Base-by-base conservation (phyloP, 805 yeast species). In the Kazachstania africana region DNA sequence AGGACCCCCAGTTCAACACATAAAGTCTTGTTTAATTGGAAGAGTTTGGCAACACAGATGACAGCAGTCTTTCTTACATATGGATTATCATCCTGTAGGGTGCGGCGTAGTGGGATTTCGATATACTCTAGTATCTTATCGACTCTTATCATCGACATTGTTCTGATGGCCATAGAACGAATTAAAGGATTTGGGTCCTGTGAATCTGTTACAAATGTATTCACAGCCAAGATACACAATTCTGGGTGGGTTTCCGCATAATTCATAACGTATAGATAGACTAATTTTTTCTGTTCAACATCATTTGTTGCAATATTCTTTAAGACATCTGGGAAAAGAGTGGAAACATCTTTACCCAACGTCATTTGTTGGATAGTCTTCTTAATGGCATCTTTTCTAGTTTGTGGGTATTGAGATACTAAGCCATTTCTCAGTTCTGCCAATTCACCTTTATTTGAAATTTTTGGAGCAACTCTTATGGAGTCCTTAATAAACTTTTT, bases 361-460 rank as follows among this genome's bases (percentile, higher is more conserved):
- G 98, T 91, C 99, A 91, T 91, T 37, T 95, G 97, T 36, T 91
- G 93, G 50, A 91, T 91, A 14, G 93, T 95, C 37, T 95, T 71
- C 59, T 88, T 94, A 44, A 91, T 91, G 12, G 98, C 94, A 55
- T 91, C 98, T 54, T 91, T 91, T 37, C 95, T 70, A 50, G 93
- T 97, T 42, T 73, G 78, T 16, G 95, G 94, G 58, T 83, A 91
- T 59, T 84, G 96, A 6, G 95, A 84, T 4, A 87, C 96, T 33
- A 91, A 67, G 1, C 96, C 97, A 21, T 73, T 73, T 44, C 87
- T 74, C 47, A 91, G 70, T 59, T 91, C 98, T 46, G 71, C 82
- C n/a, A 94, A 75, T 58, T 91, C 94, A 31, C 85, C 81, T 54
- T 54, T 60, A 19, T 45, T 44, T 8, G 61, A 55, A 26, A 56